Evolutionary conservation across 2,329 filamentous ascomycete genomes (phyloP).

Genomic region (Arthrobotrys entomopaga): DNA sequence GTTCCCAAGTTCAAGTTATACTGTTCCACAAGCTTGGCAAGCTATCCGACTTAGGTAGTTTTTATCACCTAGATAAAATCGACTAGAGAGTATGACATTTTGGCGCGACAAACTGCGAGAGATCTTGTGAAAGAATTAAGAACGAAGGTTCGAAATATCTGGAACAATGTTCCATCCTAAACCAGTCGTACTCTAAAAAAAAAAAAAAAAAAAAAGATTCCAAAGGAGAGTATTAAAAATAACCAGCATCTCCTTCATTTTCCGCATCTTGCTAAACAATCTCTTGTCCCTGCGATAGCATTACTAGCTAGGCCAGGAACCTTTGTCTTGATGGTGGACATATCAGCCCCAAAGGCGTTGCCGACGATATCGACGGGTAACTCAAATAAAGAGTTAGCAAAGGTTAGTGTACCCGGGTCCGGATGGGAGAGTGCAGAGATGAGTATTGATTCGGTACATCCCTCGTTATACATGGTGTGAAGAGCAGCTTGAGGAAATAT

Average conservation of each 20-base stretch:
- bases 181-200: too few relatives aligned
- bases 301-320: slow-evolving; percentile 37
- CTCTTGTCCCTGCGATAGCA: slow-evolving; percentile 45
- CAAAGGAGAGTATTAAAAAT: too few relatives aligned
- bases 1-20: too few relatives aligned
- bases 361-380: slow-evolving; percentile 63
- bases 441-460: slow-evolving; percentile 66
- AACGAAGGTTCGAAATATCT: too few relatives aligned
- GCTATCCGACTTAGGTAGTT: too few relatives aligned
- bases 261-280: slow-evolving; percentile 38
- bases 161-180: too few relatives aligned
- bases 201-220: too few relatives aligned
- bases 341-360: slow-evolving; percentile 63
- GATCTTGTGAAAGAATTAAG: too few relatives aligned
- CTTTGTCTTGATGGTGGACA: slow-evolving; percentile 19
- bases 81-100: too few relatives aligned
- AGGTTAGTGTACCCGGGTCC: slow-evolving; percentile 66
- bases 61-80: too few relatives aligned
- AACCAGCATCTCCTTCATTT: background rate
- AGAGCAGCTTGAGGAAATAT: slow-evolving; percentile 66
- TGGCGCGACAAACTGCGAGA: too few relatives aligned
- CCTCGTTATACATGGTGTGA: slow-evolving; percentile 67
- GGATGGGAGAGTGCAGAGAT: slow-evolving; percentile 66
- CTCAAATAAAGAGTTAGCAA: slow-evolving; percentile 64
- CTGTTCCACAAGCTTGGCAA: too few relatives aligned